Evolutionary conservation across 352 stramenopile genomes (phyloP).

Genomic region (Globisporangium apiculatum): DNA sequence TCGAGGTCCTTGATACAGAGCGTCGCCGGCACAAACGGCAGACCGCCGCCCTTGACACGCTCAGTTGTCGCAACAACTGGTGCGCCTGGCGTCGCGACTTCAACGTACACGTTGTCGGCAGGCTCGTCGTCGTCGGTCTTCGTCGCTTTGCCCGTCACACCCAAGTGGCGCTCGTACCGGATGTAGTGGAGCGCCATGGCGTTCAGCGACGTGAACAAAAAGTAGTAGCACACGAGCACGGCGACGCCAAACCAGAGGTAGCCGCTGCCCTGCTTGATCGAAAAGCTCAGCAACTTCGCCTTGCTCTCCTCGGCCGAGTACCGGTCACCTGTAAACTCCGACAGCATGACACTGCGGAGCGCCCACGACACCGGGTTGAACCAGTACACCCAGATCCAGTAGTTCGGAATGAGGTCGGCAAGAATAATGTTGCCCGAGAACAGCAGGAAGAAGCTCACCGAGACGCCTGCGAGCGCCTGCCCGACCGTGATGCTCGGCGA

Average conservation of each 20-base stretch:
- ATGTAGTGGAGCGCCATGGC: constrained; percentile 11
- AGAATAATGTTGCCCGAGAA: constrained; percentile 31
- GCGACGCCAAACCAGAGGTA: constrained; percentile 22
- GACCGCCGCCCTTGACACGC: constrained; percentile 3
- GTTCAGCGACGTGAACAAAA: constrained; percentile 24
- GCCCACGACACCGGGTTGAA: constrained; percentile 40
- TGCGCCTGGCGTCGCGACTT: background rate
- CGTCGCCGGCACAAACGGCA: constrained; percentile 26
- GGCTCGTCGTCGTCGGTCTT: background rate
- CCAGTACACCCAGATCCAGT: constrained; percentile 40
- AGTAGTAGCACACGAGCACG: constrained; percentile 19
- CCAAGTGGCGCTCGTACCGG: too few relatives aligned
- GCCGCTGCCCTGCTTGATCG: constrained; percentile 17
- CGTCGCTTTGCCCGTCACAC: too few relatives aligned
- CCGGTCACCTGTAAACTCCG: constrained; percentile 16
- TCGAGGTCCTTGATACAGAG: constrained; percentile 38
- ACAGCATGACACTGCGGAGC: constrained; percentile 22
- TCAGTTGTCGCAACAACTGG: background rate
- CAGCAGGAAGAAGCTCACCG: constrained; percentile 28
- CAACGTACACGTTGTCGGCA: background rate
- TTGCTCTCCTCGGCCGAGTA: constrained; percentile 22
- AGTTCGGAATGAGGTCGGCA: constrained; percentile 27
- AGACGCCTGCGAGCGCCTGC: constrained; percentile 26
- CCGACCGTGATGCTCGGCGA: constrained; percentile 23
- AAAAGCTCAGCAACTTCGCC: constrained; percentile 17